Base-by-base conservation (phyloP, 768 basidiomycete species). In the Boletus sp. region DNA sequence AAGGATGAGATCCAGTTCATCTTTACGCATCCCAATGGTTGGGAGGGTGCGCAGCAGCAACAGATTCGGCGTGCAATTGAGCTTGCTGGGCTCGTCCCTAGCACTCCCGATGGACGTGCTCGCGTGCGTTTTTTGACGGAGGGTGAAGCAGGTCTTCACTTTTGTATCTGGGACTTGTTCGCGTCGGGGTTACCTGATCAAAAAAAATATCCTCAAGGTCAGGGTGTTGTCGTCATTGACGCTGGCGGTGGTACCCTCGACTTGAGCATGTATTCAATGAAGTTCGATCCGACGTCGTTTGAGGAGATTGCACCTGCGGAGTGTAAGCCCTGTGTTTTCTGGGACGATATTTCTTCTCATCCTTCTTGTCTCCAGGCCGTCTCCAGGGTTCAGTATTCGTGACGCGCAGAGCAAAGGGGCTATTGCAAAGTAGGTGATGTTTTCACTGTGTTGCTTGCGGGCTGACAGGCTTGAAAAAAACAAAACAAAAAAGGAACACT, bases 11-110 rank as follows among this genome's bases (percentile, higher is more conserved):
- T 80, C 21, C 73, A 80, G 27, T 80, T 79, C 53, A 70, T 85
- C 2, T 72, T 85, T 5, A 75, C 77, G 0, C 83, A 84, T 58
- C 84, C 84, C 1, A 85, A 85, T 51, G 83, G 81, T 0, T 85
- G 84, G 84, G 83, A 79, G 53, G 79, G 80, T 1, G 62, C 62
- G 0, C 84, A 86, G 58, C 84, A 84, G 49, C 66, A 67, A 27
- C 68, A 74, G 54, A 79, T 84, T 71, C 75, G 83, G 1, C 63
- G 64, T 34, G 84, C 83, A 2, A 78, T 81, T 1, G 71, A 80
- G 4, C 55, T 57, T 7, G 83, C 82, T 1, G 79, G 79, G 1
- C 71, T 86, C 6, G 69, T 85, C 30, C 70, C 75, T 0, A 66
- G 78, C 44, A 74, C 62, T 0, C 45, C 53, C 0, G 63, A 64